These are phyloP conservation scores for Trypanosoma theileri DNA, from an alignment of 208 protist genomes.

Conservation along the genomic window DNA sequence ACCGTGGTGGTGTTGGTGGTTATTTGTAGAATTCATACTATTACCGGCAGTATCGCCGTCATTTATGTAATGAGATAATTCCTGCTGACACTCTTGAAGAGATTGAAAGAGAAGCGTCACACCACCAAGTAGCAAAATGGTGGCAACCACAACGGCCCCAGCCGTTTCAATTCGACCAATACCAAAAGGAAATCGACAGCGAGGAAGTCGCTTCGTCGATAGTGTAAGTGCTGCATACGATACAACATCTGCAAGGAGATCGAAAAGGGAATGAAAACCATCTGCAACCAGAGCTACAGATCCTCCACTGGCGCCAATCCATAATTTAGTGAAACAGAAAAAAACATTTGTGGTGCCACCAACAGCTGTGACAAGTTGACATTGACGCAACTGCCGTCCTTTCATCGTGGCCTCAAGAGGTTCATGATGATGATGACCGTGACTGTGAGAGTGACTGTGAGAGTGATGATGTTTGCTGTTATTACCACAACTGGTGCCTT, in stretches of 20 bases:
- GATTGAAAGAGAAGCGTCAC: constrained; percentile 74
- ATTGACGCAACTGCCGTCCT: constrained; percentile 57
- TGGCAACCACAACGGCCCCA: constrained; percentile 76
- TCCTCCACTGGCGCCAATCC: constrained; percentile 66
- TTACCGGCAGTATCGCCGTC: neutral
- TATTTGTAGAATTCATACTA: constrained; percentile 1
- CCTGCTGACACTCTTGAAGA: constrained; percentile 41
- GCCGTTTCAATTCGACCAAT: constrained; percentile 80
- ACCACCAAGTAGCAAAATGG: constrained; percentile 78
- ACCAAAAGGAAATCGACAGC: constrained; percentile 84
- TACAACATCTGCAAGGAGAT: constrained; percentile 77
- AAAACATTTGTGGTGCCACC: constrained; percentile 78
- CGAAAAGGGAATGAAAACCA: constrained; percentile 84
- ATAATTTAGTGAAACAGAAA: constrained; percentile 77
- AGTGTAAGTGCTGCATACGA: constrained; percentile 75
- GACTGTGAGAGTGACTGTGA: constrained; percentile 26
- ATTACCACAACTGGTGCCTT: constrained; percentile 3
- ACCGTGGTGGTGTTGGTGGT: constrained; percentile 24
- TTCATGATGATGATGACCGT: constrained; percentile 56
- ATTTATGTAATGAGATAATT: constrained; percentile 9
- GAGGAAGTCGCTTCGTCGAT: constrained; percentile 57
- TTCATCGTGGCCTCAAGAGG: constrained; percentile 51
- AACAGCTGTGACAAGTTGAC: constrained; percentile 64
- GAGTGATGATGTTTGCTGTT: constrained; percentile 22
- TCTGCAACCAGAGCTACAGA: constrained; percentile 86